Evolutionary conservation across 176 grass and related monocot genomes (phyloP).

Genomic region (Carex parvula): DNA sequence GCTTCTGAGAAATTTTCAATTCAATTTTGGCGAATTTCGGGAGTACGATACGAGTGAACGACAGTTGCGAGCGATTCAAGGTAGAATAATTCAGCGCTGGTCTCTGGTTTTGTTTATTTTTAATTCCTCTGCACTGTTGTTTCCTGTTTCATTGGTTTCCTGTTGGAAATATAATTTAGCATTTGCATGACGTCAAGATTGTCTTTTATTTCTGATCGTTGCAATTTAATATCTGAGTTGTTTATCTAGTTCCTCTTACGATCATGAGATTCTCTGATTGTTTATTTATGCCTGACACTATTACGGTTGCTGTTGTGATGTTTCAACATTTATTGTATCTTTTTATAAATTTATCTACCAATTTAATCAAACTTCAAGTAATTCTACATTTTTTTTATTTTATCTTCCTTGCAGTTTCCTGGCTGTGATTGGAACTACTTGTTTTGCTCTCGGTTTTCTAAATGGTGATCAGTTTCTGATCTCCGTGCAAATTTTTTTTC

Average conservation of each 20-base stretch:
- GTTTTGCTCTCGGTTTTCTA: neutral
- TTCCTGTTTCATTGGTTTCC: constrained; percentile 11
- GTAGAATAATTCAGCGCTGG: neutral
- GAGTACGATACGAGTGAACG: neutral
- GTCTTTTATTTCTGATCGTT: neutral
- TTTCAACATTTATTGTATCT: neutral
- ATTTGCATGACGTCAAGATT: constrained; percentile 5
- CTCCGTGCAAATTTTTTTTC: constrained; percentile 2
- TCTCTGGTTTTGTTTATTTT: neutral
- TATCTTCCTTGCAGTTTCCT: constrained; percentile 14
- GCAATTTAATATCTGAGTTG: neutral
- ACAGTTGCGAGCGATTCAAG: neutral
- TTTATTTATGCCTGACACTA: neutral
- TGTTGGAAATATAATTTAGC: neutral
- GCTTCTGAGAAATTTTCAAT: neutral
- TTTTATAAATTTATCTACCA: neutral
- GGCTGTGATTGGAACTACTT: neutral
- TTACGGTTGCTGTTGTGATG: neutral
- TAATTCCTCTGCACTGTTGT: constrained; percentile 6
- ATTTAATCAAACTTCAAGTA: neutral
- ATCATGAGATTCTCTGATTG: neutral
- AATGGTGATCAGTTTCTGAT: constrained; percentile 17
- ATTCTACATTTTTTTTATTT: neutral
- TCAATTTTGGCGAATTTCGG: neutral
- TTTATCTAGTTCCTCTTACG: constrained; percentile 10